phyloP scores from a whole-genome alignment of 2,329 filamentous ascomycete genomes.

The Fusarium transvaalense region DNA sequence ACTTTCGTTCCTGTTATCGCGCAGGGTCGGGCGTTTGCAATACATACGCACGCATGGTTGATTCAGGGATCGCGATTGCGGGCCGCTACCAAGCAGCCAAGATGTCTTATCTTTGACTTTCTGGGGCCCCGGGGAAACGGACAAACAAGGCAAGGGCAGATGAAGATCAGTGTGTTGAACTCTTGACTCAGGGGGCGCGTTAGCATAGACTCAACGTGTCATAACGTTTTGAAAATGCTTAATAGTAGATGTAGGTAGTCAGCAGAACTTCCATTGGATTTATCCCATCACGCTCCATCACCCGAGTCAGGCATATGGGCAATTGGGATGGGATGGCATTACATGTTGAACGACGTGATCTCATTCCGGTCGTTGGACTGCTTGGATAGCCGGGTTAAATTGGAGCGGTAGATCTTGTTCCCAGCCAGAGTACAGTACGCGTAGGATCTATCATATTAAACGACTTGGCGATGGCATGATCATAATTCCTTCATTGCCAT shows the following conservation, averaged over 20 bases:
- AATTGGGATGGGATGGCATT: conserved; percentile 28
- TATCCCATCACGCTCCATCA: conserved; percentile 17
- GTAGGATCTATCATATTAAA: conserved; percentile 15
- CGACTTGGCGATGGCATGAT: conserved; percentile 1
- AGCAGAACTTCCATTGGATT: conserved; percentile 1
- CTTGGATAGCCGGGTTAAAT: conserved; percentile 11
- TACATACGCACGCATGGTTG: neutral
- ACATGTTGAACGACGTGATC: conserved; percentile 37
- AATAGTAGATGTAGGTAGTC: neutral
- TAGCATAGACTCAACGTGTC: conserved; percentile 6
- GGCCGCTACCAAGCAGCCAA: conserved; percentile 25
- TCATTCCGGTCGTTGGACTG: conserved; percentile 6
- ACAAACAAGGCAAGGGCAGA: conserved; percentile 21
- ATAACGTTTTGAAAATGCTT: conserved; percentile 18
- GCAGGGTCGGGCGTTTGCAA: too few relatives aligned
- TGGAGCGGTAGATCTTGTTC: conserved; percentile 16
- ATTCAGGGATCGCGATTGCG: conserved; percentile 23
- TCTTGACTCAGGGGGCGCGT: conserved; percentile 30
- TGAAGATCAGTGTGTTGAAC: conserved; percentile 7
- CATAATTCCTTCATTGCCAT: conserved; percentile 5
- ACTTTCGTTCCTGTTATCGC: conserved; percentile 19
- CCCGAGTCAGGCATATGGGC: conserved; percentile 32
- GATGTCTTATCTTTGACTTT: conserved; percentile 35
- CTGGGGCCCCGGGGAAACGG: conserved; percentile 34
- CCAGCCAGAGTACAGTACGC: conserved; percentile 11